Evolutionary conservation across 1,139 yeast genomes (phyloP).

Genomic region (Debaryomyces subglobosus): DNA sequence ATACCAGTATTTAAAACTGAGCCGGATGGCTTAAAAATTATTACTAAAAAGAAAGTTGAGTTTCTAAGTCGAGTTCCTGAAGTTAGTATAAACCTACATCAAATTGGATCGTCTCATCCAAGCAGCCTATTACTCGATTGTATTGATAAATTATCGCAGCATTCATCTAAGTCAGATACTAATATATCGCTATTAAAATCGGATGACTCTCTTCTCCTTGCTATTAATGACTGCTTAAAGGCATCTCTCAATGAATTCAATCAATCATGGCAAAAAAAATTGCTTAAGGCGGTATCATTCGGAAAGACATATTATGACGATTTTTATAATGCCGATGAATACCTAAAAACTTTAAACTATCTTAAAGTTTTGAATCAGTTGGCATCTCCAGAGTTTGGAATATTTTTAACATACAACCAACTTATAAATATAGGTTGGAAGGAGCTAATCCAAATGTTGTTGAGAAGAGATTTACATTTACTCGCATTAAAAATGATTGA

Average conservation of each 20-base stretch:
- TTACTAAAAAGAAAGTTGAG: conserved; percentile 62
- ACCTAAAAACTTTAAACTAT: conserved; percentile 60
- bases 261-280: conserved; percentile 74
- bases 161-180: conserved; percentile 85
- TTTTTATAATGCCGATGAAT: conserved; percentile 60
- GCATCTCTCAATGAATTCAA: conserved; percentile 83
- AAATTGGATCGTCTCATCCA: conserved; percentile 82
- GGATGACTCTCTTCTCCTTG: conserved; percentile 54
- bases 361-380: conserved; percentile 73
- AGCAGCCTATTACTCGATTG: conserved; percentile 84
- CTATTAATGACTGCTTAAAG: conserved; percentile 70
- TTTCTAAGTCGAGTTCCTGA: conserved; percentile 67
- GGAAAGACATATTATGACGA: conserved; percentile 69
- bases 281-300: conserved; percentile 80
- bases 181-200: conserved; percentile 62
- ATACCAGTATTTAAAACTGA: conserved; percentile 53
- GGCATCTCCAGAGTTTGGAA: conserved; percentile 63
- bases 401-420: conserved; percentile 66
- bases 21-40: conserved; percentile 69
- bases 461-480: conserved; percentile 62
- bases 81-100: conserved; percentile 63
- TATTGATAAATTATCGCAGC: conserved; percentile 66
- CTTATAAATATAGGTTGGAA: conserved; percentile 53
- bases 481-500: conserved; percentile 66
- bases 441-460: conserved; percentile 57